Evolutionary conservation across 352 stramenopile genomes (phyloP).

Genomic region (Phytophthora palmivora): DNA sequence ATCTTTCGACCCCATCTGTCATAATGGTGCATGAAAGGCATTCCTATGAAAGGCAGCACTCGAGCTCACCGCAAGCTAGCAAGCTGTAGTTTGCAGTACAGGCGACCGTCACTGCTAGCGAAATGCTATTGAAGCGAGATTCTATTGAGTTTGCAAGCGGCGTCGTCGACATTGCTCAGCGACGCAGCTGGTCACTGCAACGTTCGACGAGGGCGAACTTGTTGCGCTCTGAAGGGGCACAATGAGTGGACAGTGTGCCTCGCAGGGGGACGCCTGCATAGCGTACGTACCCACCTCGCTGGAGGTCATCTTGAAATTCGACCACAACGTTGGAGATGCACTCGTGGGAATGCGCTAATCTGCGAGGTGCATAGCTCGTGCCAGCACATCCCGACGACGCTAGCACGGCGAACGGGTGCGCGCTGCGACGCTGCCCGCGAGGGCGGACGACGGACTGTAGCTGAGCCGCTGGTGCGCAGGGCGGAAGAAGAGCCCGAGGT

Average conservation of each 20-base stretch:
- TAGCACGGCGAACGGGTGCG: conserved; percentile 19
- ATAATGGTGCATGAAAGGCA: no score
- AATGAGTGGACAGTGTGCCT: conserved; percentile 23
- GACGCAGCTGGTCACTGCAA: no score
- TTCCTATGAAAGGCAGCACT: no score
- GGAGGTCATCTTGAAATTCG: not conserved
- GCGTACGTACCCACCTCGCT: conserved; percentile 12
- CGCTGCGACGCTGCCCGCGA: not conserved
- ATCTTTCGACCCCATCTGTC: conserved; percentile 3
- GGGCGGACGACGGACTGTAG: conserved; percentile 3
- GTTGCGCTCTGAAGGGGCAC: conserved; percentile 30
- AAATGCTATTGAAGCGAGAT: no score
- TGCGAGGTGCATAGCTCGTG: no score
- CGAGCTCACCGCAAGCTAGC: no score
- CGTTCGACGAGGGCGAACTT: conserved; percentile 13
- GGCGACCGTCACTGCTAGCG: no score
- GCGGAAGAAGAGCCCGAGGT: conserved; percentile 21
- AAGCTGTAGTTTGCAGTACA: no score
- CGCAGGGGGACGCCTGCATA: conserved; percentile 14
- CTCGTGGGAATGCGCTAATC: not conserved
- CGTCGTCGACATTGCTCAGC: no score
- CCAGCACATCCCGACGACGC: not conserved
- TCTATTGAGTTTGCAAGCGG: no score
- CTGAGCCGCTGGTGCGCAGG: conserved; percentile 7
- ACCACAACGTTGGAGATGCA: not conserved